These are phyloP conservation scores for Coemansia sp. DNA, from an alignment of 192 early-diverging fungal species.

Conservation along the genomic window DNA sequence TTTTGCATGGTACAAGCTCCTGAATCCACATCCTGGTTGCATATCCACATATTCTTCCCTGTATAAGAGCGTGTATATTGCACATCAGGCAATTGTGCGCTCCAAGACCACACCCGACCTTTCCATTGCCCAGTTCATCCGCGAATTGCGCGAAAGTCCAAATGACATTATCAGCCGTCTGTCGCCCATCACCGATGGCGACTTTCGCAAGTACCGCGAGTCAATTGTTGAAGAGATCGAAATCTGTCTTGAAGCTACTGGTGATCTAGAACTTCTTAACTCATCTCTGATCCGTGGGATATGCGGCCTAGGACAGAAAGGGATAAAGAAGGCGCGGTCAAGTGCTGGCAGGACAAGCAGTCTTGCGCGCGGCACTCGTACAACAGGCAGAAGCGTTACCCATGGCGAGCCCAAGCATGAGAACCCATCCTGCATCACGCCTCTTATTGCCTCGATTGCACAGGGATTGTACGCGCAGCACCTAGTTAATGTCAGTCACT, in stretches of 20 bases:
- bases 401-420: slow-evolving; percentile 33
- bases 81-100: slow-evolving; percentile 34
- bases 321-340: slow-evolving; percentile 7
- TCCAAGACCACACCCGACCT: slow-evolving; percentile 9
- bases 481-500: slow-evolving; percentile 36
- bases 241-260: slow-evolving; percentile 26
- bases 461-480: slow-evolving; percentile 48
- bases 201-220: slow-evolving; percentile 35
- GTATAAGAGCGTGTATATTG: slow-evolving; percentile 43
- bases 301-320: slow-evolving; percentile 11
- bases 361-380: slow-evolving; percentile 7
- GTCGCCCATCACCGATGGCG: slow-evolving; percentile 26
- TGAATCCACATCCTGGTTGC: slow-evolving; percentile 36
- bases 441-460: slow-evolving; percentile 47
- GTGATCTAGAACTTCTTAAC: slow-evolving; percentile 19
- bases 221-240: slow-evolving; percentile 40
- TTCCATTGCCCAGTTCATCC: slow-evolving; percentile 22
- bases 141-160: slow-evolving; percentile 19
- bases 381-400: slow-evolving; percentile 6
- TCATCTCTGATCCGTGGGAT: slow-evolving; percentile 33
- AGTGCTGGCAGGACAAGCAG: slow-evolving; percentile 2
- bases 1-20: slow-evolving; percentile 54
- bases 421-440: slow-evolving; percentile 49
- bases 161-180: slow-evolving; percentile 18
- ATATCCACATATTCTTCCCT: slow-evolving; percentile 25